These are phyloP conservation scores for Chrysanthemum makinoi DNA, from an alignment of 129 eudicot genomes.

Conservation along the genomic window DNA sequence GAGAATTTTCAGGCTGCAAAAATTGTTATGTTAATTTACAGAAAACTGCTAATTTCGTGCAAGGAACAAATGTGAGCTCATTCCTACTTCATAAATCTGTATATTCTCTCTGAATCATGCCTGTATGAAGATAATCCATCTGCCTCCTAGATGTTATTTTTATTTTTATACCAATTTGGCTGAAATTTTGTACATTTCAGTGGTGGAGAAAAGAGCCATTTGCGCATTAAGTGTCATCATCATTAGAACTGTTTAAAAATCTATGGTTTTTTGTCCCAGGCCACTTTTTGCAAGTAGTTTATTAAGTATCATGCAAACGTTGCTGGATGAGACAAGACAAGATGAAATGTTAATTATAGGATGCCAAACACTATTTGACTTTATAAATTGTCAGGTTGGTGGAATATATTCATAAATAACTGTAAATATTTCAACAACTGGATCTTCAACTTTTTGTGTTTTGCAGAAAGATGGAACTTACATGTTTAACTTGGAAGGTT, in stretches of 20 bases:
- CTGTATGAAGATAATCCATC: too few relatives aligned
- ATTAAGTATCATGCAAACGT: constrained; percentile 67
- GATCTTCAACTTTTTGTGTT: constrained; percentile 11
- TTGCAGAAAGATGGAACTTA: constrained; percentile 82
- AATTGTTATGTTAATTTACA: constrained; percentile 74
- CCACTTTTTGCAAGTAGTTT: constrained; percentile 91
- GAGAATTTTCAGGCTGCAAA: constrained; percentile 70
- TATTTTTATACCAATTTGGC: too few relatives aligned
- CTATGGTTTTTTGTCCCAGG: constrained; percentile 48
- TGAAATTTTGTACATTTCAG: too few relatives aligned
- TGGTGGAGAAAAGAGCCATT: too few relatives aligned
- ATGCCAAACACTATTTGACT: constrained; percentile 82
- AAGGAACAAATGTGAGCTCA: constrained; percentile 90
- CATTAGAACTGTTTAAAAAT: neutral
- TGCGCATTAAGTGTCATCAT: too few relatives aligned
- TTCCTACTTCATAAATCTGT: constrained; percentile 14
- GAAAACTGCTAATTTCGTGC: constrained; percentile 69
- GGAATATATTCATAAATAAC: constrained; percentile 15
- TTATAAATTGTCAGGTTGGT: constrained; percentile 90
- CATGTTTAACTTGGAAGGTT: constrained; percentile 82
- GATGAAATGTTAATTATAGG: constrained; percentile 80
- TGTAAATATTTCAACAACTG: constrained; percentile 1
- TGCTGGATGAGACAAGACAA: constrained; percentile 78
- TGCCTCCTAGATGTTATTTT: too few relatives aligned
- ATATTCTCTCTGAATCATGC: neutral